phyloP scores from a whole-genome alignment of 2,329 filamentous ascomycete species.

The Helminthosporium solani region DNA sequence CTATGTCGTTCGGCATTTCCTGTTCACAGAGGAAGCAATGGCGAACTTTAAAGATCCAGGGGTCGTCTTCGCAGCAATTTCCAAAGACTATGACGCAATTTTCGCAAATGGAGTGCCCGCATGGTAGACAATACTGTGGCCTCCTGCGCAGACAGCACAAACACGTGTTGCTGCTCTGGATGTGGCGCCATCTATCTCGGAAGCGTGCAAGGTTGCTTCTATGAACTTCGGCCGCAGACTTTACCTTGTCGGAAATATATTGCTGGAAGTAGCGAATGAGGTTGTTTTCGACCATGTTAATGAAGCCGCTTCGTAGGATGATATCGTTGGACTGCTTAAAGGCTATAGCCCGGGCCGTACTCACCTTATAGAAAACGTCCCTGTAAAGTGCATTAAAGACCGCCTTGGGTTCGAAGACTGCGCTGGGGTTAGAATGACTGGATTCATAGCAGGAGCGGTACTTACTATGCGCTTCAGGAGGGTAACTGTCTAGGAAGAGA shows the following conservation, averaged over 20 bases:
- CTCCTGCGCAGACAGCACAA: slow-evolving; percentile 13
- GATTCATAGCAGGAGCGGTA: background rate
- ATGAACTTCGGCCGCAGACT: slow-evolving; percentile 11
- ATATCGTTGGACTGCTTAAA: slow-evolving; percentile 8
- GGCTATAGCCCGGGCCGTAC: background rate
- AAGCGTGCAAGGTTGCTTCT: slow-evolving; percentile 7
- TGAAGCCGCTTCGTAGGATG: slow-evolving; percentile 14
- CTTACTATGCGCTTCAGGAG: slow-evolving; percentile 11
- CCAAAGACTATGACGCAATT: slow-evolving; percentile 16
- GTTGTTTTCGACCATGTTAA: slow-evolving; percentile 12
- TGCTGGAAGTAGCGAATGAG: slow-evolving; percentile 11
- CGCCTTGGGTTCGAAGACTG: slow-evolving; percentile 8
- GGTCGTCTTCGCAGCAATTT: slow-evolving; percentile 8
- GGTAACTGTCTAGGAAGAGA: slow-evolving; percentile 27
- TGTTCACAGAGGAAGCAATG: slow-evolving; percentile 13
- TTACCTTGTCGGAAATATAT: slow-evolving; percentile 2
- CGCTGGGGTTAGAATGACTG: background rate
- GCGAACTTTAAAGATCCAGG: slow-evolving; percentile 13
- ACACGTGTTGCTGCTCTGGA: slow-evolving; percentile 16
- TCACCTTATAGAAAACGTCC: slow-evolving; percentile 8
- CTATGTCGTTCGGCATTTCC: slow-evolving; percentile 11
- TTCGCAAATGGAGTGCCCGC: slow-evolving; percentile 12
- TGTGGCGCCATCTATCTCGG: slow-evolving; percentile 10
- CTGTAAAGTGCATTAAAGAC: slow-evolving; percentile 13
- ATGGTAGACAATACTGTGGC: slow-evolving; percentile 15